Percentiles rank a stretch among this genome's conserved stretches.
phyloP scores from a whole-genome alignment of 257 asterid genomes.

The Nicotiana tomentosiformis region DNA sequence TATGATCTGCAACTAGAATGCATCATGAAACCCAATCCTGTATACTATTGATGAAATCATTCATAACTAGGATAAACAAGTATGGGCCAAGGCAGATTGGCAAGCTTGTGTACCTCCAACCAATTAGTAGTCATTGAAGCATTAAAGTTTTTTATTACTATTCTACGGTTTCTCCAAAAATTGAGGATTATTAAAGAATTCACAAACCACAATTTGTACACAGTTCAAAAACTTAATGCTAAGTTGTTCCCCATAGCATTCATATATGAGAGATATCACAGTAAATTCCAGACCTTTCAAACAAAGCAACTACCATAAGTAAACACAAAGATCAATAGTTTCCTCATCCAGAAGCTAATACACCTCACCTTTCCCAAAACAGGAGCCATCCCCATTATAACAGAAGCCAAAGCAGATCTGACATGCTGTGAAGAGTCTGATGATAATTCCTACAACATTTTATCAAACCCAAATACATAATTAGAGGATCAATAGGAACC shows the following conservation, averaged over 20 bases:
- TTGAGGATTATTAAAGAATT: background rate
- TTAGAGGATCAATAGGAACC: background rate
- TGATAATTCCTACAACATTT: conserved; percentile 65
- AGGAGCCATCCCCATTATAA: conserved; percentile 98
- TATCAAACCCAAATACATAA: background rate
- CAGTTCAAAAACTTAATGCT: background rate
- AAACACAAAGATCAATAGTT: background rate
- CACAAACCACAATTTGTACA: background rate
- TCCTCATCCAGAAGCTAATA: background rate
- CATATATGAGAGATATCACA: background rate
- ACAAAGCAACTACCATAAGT: background rate
- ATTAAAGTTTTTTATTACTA: background rate
- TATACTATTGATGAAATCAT: background rate
- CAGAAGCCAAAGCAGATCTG: conserved; percentile 90
- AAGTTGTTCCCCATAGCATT: background rate
- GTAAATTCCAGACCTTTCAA: background rate
- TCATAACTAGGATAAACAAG: background rate
- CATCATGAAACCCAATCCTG: background rate
- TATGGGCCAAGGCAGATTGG: background rate
- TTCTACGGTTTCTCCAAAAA: background rate
- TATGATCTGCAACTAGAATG: background rate
- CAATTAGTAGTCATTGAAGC: background rate
- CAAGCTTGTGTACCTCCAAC: background rate
- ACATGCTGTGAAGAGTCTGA: conserved; percentile 95
- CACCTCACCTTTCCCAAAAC: conserved; percentile 69